Base-by-base conservation (phyloP, 352 stramenopile species). In the Phytopythium sindhum region DNA sequence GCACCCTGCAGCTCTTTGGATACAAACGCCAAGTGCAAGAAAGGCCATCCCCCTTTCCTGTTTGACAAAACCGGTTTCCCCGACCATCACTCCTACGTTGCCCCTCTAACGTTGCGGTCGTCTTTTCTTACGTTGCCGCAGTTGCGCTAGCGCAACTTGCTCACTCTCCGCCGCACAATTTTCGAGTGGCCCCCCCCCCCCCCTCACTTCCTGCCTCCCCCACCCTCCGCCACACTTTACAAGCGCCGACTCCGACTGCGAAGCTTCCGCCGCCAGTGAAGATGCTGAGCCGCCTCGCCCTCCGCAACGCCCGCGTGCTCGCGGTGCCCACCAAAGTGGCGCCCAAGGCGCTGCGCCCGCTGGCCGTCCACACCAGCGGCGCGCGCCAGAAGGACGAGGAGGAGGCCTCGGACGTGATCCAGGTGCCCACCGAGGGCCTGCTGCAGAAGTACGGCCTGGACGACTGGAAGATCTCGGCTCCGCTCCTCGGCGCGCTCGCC, bases 381-480 rank as follows among this genome's bases (percentile, higher is more conserved):
- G 29, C 72, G 45, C 78, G 72, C 56, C 72, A 68, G 60, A 79
- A 88, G 71, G 66, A 77, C 24, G 68, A 86, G 44, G 71, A 88
- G 69, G 76, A 88, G 64, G 57, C 69, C 53, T 60, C 72, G n/a
- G 78, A 81, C 61, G 67, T 73, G 39, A 77, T 74, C 42, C 45
- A 66, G 11, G 65, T 81, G 48, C 69, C 72, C 29, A 80, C 81
- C 54, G 72, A 81, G 57, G 80, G 84, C 12, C 61, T 93, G 39
- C 71, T 95, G 60, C 62, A 78, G 35, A 70, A 88, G 68, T 84
- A 72, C 58, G 86, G 86, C 12, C 73, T 95, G 41, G 83, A 90
- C 60, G 86, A 95, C 76, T 91, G 82, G 81, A 93, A 93, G 79
- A 84, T 95, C 74, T 90, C 80, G 70, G 72, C 74, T 61, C 86